Base-by-base conservation (phyloP, 352 stramenopile genomes). In the Phytopythium delawarense region DNA sequence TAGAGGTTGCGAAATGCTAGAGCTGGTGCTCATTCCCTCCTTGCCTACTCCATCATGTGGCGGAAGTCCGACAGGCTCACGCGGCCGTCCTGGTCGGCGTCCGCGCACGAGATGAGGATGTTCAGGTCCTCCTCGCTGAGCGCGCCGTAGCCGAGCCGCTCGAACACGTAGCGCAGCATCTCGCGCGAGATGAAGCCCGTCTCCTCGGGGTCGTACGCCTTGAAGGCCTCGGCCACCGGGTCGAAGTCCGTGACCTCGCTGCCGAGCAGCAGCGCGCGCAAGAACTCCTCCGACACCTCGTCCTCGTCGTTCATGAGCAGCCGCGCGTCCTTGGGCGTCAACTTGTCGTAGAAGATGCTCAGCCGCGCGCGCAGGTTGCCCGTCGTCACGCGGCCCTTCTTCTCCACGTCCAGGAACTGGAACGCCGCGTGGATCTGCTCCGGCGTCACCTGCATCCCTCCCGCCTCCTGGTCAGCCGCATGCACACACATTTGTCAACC, bases 221-320 rank as follows among this genome's bases (percentile, higher is more conserved):
- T 87, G 71, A 97, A 97, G 7, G 91, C 91, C 57, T 97, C 91
- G 28, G 75, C 81, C 39, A 96, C 79, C 0, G 91, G 88, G 58
- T 97, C 91, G 53, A 96, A 97, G 66, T 96, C 88, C 59, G 88
- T 87, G 37, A 97, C 81, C 63, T 96, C 88, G 59, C 97, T 97
- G 7, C 91, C 78, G 32, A 95, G 62, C 44, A 97, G 69, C 32
- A 97, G 67, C 8, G 89, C 76, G 48, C 78, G 67, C 15, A 97
- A 72, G 34, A 93, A 87, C 32, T 93, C 78, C 57, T 91, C 77
- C 0, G 81, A 87, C 9, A 91, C 62, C 50, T 90, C 80, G 12
- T 69, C 76, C 48, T 94, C 87, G 55, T 96, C 88, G 59, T 91
- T 92, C 61, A 97, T 87, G 48, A 97, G 66, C 28, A 97, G 66